These are phyloP conservation scores for Fomes fomentarius DNA, from an alignment of 1,284 basidiomycete genomes.

Conservation along the genomic window DNA sequence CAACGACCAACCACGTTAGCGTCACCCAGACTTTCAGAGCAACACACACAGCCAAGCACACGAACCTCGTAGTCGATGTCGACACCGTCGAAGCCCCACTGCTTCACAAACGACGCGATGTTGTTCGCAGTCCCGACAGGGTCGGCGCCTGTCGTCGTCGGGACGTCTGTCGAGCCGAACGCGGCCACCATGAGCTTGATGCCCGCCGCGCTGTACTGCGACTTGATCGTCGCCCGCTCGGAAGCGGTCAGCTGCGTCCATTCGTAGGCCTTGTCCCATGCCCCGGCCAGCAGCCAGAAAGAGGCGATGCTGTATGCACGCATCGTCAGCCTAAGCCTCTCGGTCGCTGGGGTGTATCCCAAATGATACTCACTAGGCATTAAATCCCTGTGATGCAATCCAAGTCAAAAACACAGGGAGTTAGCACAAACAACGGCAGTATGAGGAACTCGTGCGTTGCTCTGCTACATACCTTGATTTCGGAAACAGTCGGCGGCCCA, in stretches of 20 bases:
- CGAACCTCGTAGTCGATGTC: conserved; percentile 60
- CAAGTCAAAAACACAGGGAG: not conserved
- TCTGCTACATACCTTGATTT: conserved; percentile 36
- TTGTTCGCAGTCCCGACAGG: conserved; percentile 45
- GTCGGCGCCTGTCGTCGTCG: conserved; percentile 46
- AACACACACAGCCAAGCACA: not conserved
- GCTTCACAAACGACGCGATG: conserved; percentile 51
- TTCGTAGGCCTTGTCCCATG: conserved; percentile 47
- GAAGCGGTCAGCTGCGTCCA: conserved; percentile 41
- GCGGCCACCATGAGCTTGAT: conserved; percentile 51
- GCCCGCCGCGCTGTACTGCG: conserved; percentile 47
- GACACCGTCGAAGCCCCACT: conserved; percentile 54
- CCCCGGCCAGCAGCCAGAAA: conserved; percentile 44
- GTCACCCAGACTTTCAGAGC: not conserved
- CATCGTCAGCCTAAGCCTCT: not conserved
- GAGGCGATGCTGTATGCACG: conserved; percentile 39
- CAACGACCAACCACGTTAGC: not conserved
- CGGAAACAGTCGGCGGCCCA: conserved; percentile 40
- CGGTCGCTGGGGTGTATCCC: too few relatives aligned
- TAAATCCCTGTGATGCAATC: conserved; percentile 41
- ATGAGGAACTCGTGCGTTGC: not conserved
- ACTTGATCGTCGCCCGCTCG: conserved; percentile 40
- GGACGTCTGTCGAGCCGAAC: conserved; percentile 54
- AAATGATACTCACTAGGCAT: conserved; percentile 47
- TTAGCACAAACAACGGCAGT: not conserved